Evolutionary conservation across 306 rosid species (phyloP).

Genomic region (Herpetospermum pedunculosum): DNA sequence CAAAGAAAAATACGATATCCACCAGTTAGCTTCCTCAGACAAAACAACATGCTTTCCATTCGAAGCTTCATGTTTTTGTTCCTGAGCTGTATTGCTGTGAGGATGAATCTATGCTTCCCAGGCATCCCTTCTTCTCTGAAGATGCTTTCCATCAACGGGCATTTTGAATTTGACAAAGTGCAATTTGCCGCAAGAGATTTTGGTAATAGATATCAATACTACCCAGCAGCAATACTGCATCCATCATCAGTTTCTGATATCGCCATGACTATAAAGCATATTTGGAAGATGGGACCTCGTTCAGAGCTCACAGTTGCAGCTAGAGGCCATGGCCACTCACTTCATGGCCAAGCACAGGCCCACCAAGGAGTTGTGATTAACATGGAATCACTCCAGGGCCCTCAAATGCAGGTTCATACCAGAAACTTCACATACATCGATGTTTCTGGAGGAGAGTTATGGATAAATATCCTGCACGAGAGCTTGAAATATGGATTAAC

Average conservation of each 20-base stretch:
- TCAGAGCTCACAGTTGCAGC: slow-evolving; percentile 81
- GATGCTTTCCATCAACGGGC: slow-evolving; percentile 54
- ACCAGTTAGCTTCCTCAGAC: slow-evolving; percentile 22
- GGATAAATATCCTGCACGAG: slow-evolving; percentile 88
- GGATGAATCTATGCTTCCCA: slow-evolving; percentile 38
- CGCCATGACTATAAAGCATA: slow-evolving; percentile 45
- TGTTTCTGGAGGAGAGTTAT: slow-evolving; percentile 81
- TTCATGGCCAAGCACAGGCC: slow-evolving; percentile 82
- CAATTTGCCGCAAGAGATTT: slow-evolving; percentile 67
- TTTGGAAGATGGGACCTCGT: slow-evolving; percentile 67
- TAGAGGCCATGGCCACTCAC: slow-evolving; percentile 97
- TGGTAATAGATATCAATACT: slow-evolving; percentile 59
- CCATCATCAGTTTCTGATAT: slow-evolving; percentile 78
- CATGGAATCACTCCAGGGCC: slow-evolving; percentile 62
- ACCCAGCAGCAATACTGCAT: slow-evolving; percentile 60
- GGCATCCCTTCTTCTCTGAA: slow-evolving; percentile 34
- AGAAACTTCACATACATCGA: slow-evolving; percentile 49
- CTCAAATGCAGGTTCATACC: slow-evolving; percentile 38
- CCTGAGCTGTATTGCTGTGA: slow-evolving; percentile 32
- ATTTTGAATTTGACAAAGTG: slow-evolving; percentile 46
- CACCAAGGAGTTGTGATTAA: slow-evolving; percentile 68
- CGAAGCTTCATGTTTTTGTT: slow-evolving; percentile 45
- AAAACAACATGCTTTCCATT: slow-evolving; percentile 32
- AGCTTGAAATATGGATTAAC: slow-evolving; percentile 66
- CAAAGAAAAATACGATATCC: slow-evolving; percentile 30